These are phyloP conservation scores for Halophytophthora batemanensis DNA, from an alignment of 352 stramenopile species.

Conservation along the genomic window DNA sequence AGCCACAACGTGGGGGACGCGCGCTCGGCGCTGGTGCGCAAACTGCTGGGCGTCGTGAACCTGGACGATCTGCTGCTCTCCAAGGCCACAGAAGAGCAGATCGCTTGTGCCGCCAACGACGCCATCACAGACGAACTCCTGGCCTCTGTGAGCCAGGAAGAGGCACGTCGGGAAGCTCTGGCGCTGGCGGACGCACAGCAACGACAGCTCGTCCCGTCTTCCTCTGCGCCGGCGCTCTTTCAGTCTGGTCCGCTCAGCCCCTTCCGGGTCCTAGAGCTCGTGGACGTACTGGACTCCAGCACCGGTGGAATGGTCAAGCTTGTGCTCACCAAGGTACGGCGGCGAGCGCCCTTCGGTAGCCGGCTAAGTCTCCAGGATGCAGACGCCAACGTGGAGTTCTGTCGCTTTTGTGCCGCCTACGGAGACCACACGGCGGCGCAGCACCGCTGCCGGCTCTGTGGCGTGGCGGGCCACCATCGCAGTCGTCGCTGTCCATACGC, in stretches of 20 bases:
- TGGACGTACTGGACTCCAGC: constrained; percentile 73
- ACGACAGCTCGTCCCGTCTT: not conserved
- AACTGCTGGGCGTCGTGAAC: constrained; percentile 48
- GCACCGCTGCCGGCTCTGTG: constrained; percentile 66
- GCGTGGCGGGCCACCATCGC: constrained; percentile 49
- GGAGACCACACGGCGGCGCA: constrained; percentile 59
- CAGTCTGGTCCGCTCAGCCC: constrained; percentile 32
- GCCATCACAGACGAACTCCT: constrained; percentile 74
- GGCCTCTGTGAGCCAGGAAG: constrained; percentile 56
- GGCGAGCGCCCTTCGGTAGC: constrained; percentile 40
- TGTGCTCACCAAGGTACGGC: constrained; percentile 66
- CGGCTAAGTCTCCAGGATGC: constrained; percentile 23
- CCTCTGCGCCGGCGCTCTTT: constrained; percentile 14
- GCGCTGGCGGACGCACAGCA: constrained; percentile 11
- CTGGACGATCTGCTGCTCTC: constrained; percentile 64
- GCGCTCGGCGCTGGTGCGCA: constrained; percentile 49
- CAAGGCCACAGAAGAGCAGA: constrained; percentile 65
- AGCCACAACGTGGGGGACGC: constrained; percentile 50
- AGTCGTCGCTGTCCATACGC: constrained; percentile 51
- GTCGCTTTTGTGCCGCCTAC: constrained; percentile 66
- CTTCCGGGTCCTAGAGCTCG: constrained; percentile 69
- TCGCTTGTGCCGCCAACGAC: constrained; percentile 64
- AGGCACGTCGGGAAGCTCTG: constrained; percentile 37
- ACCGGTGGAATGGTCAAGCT: constrained; percentile 74
- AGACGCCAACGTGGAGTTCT: constrained; percentile 56